phyloP scores from a whole-genome alignment of 2,329 filamentous ascomycete genomes.

The Rhynchosporium secalis region DNA sequence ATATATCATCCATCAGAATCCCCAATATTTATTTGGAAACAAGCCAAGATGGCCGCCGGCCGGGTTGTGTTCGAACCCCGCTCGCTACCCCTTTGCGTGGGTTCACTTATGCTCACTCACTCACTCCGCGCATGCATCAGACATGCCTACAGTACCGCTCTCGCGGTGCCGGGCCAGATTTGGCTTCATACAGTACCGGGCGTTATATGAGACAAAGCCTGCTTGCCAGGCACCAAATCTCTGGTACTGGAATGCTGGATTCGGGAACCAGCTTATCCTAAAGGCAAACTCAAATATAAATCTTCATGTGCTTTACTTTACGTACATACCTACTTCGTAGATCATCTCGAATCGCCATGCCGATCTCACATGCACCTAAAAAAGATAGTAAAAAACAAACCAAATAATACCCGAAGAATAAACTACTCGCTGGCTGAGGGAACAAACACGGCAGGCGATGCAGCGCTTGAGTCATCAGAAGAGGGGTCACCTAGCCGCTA shows the following conservation, averaged over 20 bases:
- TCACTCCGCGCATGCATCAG: too few species aligned
- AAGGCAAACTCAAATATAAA: too few species aligned
- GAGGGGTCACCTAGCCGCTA: constrained; percentile 1
- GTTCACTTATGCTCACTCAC: background rate
- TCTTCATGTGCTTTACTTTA: too few species aligned
- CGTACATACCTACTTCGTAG: too few species aligned
- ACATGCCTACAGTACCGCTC: background rate
- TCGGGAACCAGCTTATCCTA: background rate
- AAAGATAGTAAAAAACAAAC: background rate
- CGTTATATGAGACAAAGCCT: background rate
- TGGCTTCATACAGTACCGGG: constrained; percentile 1
- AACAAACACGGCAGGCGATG: constrained; percentile 10
- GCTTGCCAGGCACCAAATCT: constrained; percentile 9
- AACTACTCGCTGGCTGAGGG: background rate
- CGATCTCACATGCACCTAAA: background rate
- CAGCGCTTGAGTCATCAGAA: background rate
- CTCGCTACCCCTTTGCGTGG: background rate
- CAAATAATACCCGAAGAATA: too few species aligned
- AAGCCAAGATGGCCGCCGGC: background rate
- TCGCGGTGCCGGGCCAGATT: background rate
- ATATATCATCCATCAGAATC: background rate
- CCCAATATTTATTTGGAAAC: background rate
- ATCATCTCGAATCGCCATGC: constrained; percentile 6
- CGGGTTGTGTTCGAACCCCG: background rate
- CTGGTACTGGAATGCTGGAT: constrained; percentile 5